These are phyloP conservation scores for Lentinus polychrous DNA, from an alignment of 1,284 basidiomycete species.

Conservation along the genomic window DNA sequence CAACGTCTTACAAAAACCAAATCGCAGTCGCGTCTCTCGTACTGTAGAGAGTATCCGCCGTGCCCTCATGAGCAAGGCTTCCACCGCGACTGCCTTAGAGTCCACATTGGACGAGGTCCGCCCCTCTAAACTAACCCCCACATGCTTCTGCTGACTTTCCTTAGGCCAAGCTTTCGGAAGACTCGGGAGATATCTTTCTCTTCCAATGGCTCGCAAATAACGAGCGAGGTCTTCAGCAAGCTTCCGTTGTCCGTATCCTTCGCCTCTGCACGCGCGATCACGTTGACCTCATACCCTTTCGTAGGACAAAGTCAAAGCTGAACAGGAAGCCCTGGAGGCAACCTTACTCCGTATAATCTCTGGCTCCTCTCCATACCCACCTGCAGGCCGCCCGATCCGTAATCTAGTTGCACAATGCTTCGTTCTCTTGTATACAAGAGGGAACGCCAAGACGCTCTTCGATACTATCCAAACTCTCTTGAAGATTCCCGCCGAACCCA, in stretches of 20 bases:
- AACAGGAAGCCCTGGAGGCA: constrained; percentile 55
- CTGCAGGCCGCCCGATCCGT: constrained; percentile 81
- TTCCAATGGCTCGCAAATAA: constrained; percentile 76
- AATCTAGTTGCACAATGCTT: constrained; percentile 78
- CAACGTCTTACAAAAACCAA: too few species aligned
- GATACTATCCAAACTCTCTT: constrained; percentile 81
- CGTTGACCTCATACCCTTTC: not conserved
- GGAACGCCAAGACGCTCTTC: constrained; percentile 81
- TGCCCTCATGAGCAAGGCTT: too few species aligned
- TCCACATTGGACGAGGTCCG: constrained; percentile 11
- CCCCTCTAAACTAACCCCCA: not conserved
- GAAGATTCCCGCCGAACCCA: constrained; percentile 68
- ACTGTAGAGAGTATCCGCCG: too few species aligned
- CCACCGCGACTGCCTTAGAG: not conserved
- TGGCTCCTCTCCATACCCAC: constrained; percentile 56
- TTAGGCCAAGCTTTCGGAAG: constrained; percentile 63
- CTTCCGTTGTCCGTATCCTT: constrained; percentile 37
- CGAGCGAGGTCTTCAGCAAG: constrained; percentile 50
- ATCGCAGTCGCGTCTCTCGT: too few species aligned
- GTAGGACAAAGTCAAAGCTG: constrained; percentile 62
- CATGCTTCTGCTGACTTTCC: not conserved
- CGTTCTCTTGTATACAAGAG: constrained; percentile 69
- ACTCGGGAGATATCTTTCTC: constrained; percentile 75
- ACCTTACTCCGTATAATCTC: constrained; percentile 59
- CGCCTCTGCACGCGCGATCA: not conserved